Evolutionary conservation across 2,329 filamentous ascomycete species (phyloP).

Genomic region (Alternaria rosae): DNA sequence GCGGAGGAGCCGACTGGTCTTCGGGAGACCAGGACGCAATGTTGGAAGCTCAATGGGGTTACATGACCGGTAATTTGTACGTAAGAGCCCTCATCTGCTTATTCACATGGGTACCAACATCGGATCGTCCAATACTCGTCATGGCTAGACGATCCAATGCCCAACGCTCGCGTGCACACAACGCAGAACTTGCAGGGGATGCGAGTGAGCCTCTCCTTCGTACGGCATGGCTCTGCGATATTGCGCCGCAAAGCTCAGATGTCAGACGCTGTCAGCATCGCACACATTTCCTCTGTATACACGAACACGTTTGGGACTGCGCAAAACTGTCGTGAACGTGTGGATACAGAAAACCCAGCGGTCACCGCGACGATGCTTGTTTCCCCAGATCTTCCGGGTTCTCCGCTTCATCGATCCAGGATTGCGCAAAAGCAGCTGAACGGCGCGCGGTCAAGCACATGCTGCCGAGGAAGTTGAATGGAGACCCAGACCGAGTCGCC

Average conservation of each 20-base stretch:
- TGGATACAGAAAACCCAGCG: background rate
- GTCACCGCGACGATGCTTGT: constrained; percentile 8
- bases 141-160: background rate
- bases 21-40: background rate
- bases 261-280: background rate
- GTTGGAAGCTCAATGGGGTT: background rate
- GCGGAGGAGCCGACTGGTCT: background rate
- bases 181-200: background rate
- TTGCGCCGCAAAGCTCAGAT: background rate
- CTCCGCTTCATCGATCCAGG: constrained; percentile 5
- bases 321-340: background rate
- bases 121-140: background rate
- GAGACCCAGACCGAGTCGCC: constrained; percentile 19
- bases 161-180: background rate
- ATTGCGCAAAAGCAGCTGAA: background rate
- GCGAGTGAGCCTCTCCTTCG: background rate
- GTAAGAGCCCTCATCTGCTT: background rate
- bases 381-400: constrained; percentile 17
- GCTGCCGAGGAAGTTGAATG: constrained; percentile 15
- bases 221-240: background rate
- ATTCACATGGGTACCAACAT: background rate
- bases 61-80: background rate
- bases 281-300: background rate
- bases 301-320: background rate
- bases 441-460: constrained; percentile 11